Evolutionary conservation across 176 grass and related monocot species (phyloP), one percentile per base, ranked within the genome.

Genomic region (Pharus latifolius): DNA sequence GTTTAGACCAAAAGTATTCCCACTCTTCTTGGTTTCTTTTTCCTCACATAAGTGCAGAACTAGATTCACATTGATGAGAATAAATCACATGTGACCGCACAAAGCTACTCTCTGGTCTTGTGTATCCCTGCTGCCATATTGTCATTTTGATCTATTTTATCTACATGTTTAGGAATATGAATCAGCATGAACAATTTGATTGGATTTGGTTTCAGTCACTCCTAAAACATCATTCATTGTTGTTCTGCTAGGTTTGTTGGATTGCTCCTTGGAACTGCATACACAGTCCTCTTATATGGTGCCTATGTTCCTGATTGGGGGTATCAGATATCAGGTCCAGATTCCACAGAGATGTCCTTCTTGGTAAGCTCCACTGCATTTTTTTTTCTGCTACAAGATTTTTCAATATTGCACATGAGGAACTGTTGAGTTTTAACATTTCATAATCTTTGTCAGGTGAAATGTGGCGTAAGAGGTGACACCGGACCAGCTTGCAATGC

Each of bases 381-480:
- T 14, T 57, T 54, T 17, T 22, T 69, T 24, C 29, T 47, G 40
- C 1, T 61, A 53, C 8, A 4, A 82, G n/a, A 55, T 47, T 3
- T 20, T 20, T 58, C 3, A 18, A n/a, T 60, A 40, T 7, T 30
- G 15, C 38, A 10, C 17, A 45, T 19, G 44, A 51, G 35, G 19
- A 83, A n/a, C 41, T 81, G 37, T 58, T 1, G 20, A 27, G 2
- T 26, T 65, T 57, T 16, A 22, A 24, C 9, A 59, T 75, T 22
- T 50, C 10, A 0, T 8, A 41, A 47, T 16, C 56, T 43, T 63
- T 50, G 49, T 68, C 66, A 99, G 90, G 95, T 99, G 18, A 91
- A 85, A 86, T 99, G 95, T 14, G 76, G 84, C 27, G 76, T 83
- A 38, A 88, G 90, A 63, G 95, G 95, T 71, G 72, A 99, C 67